Conservation (phyloP, 441 rosid species). For the Arabidopsis lyrata region DNA sequence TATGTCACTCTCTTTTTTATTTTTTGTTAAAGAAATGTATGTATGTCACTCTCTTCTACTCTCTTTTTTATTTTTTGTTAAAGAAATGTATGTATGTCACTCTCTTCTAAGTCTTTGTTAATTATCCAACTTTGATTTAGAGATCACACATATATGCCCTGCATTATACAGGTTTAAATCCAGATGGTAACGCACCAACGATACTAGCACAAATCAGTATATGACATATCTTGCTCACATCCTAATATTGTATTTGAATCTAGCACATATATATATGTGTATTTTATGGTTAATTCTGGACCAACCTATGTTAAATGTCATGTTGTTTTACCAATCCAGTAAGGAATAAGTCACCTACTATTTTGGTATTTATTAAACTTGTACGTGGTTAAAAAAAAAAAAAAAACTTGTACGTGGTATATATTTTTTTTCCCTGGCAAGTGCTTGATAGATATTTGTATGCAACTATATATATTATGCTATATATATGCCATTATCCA, state of each 20-base stretch:
- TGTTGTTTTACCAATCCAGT: not conserved
- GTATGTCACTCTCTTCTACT: not conserved
- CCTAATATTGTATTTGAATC: not conserved
- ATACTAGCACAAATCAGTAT: not conserved
- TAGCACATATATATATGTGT: not conserved
- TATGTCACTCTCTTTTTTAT: not conserved
- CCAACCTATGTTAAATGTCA: not conserved
- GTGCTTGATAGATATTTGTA: not conserved
- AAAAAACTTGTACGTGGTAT: constrained; percentile 10
- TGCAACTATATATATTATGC: not conserved
- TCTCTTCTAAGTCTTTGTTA: constrained; percentile 11
- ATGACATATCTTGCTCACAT: not conserved
- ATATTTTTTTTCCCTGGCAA: not conserved
- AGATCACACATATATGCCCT: not conserved
- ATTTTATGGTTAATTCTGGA: not conserved
- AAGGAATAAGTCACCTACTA: constrained; percentile 17
- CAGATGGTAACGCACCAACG: not conserved
- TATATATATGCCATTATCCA: constrained; percentile 15
- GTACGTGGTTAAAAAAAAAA: no score
- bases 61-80: no score
- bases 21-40: not conserved
- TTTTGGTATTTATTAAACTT: constrained; percentile 1
- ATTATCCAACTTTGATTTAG: not conserved
- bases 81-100: not conserved
- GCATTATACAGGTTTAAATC: not conserved